phyloP scores from a whole-genome alignment of 1,284 basidiomycete species.

The Psilocybe mexicana region DNA sequence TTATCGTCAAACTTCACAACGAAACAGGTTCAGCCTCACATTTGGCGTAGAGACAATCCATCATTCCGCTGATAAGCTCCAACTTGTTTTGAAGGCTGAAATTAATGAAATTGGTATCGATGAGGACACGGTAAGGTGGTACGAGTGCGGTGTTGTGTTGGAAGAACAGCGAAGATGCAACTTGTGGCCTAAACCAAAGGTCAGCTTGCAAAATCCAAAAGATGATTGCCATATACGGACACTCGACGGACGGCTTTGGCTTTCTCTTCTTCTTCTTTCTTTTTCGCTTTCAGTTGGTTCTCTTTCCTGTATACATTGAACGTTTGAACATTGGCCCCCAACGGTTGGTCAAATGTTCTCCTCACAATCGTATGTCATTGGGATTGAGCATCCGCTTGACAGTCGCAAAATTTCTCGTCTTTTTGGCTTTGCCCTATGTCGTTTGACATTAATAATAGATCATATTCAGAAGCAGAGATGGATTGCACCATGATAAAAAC shows the following conservation, averaged over 20 bases:
- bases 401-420: conserved; percentile 92
- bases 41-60: conserved; percentile 99
- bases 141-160: conserved; percentile 95
- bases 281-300: conserved; percentile 77
- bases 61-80: conserved; percentile 96
- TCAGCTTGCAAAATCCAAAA: not conserved
- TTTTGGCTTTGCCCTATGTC: conserved; percentile 88
- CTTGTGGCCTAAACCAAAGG: conserved; percentile 60
- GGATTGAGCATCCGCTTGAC: conserved; percentile 97
- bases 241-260: conserved; percentile 70
- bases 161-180: conserved; percentile 91
- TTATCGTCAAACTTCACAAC: not conserved
- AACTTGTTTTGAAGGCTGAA: conserved; percentile 98
- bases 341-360: conserved; percentile 3
- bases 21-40: conserved; percentile 54
- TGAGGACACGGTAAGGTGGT: conserved; percentile 95
- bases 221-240: conserved; percentile 42
- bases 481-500: conserved; percentile 18
- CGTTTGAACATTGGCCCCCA: conserved; percentile 13
- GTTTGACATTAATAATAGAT: not conserved
- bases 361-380: conserved; percentile 90
- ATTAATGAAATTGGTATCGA: conserved; percentile 99
- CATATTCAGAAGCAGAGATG: conserved; percentile 2
- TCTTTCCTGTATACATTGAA: conserved; percentile 58
- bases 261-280: conserved; percentile 75